Evolutionary conservation across 1,139 yeast genomes (phyloP), one percentile per base, ranked within the genome.

Genomic region (Blastobotrys elegans): DNA sequence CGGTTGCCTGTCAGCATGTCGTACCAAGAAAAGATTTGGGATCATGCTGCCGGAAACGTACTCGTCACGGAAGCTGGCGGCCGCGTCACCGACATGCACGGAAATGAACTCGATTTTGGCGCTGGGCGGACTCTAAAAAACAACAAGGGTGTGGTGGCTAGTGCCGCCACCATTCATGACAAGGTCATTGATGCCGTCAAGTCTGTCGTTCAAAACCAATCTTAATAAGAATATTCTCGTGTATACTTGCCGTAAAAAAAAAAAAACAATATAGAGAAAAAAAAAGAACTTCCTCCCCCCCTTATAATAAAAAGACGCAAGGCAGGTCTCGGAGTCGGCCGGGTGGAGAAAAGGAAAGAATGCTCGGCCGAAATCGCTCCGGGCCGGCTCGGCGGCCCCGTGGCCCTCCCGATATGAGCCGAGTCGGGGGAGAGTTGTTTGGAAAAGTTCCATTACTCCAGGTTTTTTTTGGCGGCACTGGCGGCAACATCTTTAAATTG

Each of bases 11-110:
- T 83, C 42, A 80, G 77, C 55, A 75, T 79, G 45, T 69, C 76
- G 2, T 92, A 90, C 65, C 78, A 87, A 60, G 99, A 92, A 64
- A 92, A 94, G 69, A 89, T 92, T 52, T 92, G 98, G 98, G 99
- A 92, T 66, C 99, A 92, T 65, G 97, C 97, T 21, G 95, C 97
- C 2, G 99, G 98, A 4, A 84, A 85, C 58, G 73, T 90, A 11
- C 76, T 92, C 55, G 81, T 94, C 38, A 74, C 78, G 32, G 98
- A 94, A 66, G 86, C 95, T 57, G 97, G 97, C 40, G 98, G 98
- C 7, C 66, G 72, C 46, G 97, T 92, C 24, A 81, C 94, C 13
- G 98, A 92, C 63, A 79, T 90, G 61, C 65, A 76, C 49, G 95
- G 97, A 10, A 71, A 73, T 31, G 67, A 70, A 22, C 75, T 92